phyloP scores from a whole-genome alignment of 1,284 basidiomycete genomes.

The Inonotus obliquus region DNA sequence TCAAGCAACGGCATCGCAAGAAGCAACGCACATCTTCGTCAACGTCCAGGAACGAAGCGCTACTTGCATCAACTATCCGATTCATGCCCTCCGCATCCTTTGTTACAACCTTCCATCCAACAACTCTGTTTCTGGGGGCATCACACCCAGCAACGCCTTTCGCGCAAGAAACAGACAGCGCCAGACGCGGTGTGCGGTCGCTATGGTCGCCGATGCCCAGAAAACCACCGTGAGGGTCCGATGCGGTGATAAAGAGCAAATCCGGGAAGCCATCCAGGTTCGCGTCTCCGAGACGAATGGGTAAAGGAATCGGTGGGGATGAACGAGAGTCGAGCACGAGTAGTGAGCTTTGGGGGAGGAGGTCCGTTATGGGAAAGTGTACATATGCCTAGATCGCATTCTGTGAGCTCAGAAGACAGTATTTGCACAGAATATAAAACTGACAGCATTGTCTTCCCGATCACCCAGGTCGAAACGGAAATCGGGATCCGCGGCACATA shows the following conservation, averaged over 20 bases:
- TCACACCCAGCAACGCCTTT: constrained; percentile 52
- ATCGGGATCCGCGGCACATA: constrained; percentile 78
- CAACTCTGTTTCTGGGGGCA: constrained; percentile 40
- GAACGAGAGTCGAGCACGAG: constrained; percentile 65
- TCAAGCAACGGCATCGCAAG: constrained; percentile 3
- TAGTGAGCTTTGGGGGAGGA: constrained; percentile 52
- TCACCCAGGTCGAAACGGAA: constrained; percentile 75
- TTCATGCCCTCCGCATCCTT: constrained; percentile 64
- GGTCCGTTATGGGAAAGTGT: constrained; percentile 58
- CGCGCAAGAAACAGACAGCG: constrained; percentile 72
- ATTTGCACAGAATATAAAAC: constrained; percentile 23
- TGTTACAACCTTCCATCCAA: constrained; percentile 59
- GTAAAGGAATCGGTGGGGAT: constrained; percentile 64
- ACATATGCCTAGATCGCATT: constrained; percentile 51
- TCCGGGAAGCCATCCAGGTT: constrained; percentile 97
- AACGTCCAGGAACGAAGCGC: constrained; percentile 84
- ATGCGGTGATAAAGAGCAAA: constrained; percentile 64
- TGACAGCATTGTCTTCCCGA: constrained; percentile 51
- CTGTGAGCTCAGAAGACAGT: constrained; percentile 8
- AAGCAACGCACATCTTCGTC: constrained; percentile 83
- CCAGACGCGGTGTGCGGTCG: constrained; percentile 57
- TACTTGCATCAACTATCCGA: constrained; percentile 72
- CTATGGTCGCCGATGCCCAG: constrained; percentile 26
- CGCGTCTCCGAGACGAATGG: constrained; percentile 84
- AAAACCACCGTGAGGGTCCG: constrained; percentile 30